Base-by-base conservation (phyloP, 2,329 filamentous ascomycete genomes). In the Pseudogymnoascus sp. region DNA sequence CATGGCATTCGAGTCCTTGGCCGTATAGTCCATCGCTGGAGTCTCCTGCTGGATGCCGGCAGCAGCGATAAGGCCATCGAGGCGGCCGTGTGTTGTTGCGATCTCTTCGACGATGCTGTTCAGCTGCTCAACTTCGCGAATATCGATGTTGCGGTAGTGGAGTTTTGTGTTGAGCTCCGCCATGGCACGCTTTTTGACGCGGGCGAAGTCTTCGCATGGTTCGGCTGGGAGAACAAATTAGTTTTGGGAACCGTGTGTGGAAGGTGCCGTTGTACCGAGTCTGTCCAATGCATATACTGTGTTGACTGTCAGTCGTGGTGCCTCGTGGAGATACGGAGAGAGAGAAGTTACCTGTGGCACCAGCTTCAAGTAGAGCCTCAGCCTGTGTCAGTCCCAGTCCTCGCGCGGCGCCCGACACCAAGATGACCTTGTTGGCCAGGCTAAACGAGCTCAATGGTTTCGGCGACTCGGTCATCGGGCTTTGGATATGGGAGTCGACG, bases 11-110 rank as follows among this genome's bases (percentile, higher is more conserved):
- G 73, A 71, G 62, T 77, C 73, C 1, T 71, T 77, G 50, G 85
- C 81, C 16, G 78, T 79, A 70, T 90, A 91, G 28, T 91, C 87
- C 40, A 88, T 73, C 2, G 87, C 86, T 0, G 85, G 77, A 1
- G 82, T 87, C 69, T 89, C 82, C 72, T 90, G 85, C 73, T 91
- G 85, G 42, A 82, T 81, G 0, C 86, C 87, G 0, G 87, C 88
- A 0, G 86, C 86, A 0, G 87, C 86, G 14, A 91, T 78, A 53
- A 90, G 75, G 0, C 88, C 88, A 69, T 91, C 85, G 67, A 90
- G 73, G 8, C 84, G 80, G 5, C 81, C 78, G 67, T 89, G 82
- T 47, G 79, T 75, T 35, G 82, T 78, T 12, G 81, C 86, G 66
- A 91, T 89, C 1, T 77, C 76, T 47, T 78, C 76, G 35, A 91